These are phyloP conservation scores for Candida nitratophila DNA, from an alignment of 805 yeast genomes.

Conservation along the genomic window DNA sequence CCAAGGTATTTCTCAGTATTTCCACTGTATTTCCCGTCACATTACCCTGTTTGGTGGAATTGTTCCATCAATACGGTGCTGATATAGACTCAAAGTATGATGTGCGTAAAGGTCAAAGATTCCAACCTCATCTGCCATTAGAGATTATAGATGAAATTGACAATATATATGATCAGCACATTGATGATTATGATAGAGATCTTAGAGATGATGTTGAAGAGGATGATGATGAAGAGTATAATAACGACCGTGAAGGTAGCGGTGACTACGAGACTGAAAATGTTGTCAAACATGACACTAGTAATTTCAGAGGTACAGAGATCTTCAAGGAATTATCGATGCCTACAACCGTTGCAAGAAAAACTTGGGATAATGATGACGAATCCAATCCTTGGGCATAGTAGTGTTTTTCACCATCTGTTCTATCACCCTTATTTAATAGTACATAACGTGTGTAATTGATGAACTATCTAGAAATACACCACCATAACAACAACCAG, in stretches of 20 bases:
- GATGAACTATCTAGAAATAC: no score
- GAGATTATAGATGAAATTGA: conserved; percentile 67
- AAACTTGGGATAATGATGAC: conserved; percentile 46
- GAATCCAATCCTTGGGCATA: conserved; percentile 62
- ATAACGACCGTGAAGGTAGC: conserved; percentile 19
- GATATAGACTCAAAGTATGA: conserved; percentile 55
- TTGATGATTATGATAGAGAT: conserved; percentile 10
- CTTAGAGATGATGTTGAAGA: conserved; percentile 6
- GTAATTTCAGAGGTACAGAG: conserved; percentile 33
- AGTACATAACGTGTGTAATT: no score
- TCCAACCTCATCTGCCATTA: conserved; percentile 68
- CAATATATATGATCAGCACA: conserved; percentile 45
- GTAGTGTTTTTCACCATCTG: no score
- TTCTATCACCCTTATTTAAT: no score
- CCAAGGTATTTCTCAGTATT: conserved; percentile 41
- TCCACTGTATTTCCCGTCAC: conserved; percentile 48
- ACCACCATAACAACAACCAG: no score
- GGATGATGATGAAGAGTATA: conserved; percentile 9
- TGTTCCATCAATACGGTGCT: conserved; percentile 70
- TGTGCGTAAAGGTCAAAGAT: conserved; percentile 43
- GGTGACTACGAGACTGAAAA: no score
- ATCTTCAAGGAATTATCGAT: conserved; percentile 39
- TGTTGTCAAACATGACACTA: conserved; percentile 3
- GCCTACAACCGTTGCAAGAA: conserved; percentile 45
- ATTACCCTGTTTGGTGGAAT: conserved; percentile 68